phyloP scores from a whole-genome alignment of 345 rosid genomes.

The Aquilaria sinensis region DNA sequence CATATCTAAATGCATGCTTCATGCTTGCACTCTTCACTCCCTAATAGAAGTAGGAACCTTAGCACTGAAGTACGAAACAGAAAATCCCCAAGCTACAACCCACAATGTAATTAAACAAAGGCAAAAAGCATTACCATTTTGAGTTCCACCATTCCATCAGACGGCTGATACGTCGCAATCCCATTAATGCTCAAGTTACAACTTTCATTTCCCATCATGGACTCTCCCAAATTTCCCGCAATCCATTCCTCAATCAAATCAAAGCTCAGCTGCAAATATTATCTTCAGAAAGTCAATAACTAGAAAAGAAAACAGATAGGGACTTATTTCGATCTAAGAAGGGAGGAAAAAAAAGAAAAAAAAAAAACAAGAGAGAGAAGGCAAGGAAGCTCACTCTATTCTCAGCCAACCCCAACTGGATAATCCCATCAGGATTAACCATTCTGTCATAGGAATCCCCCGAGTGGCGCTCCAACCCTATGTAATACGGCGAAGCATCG shows the following conservation, averaged over 20 bases:
- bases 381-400: constrained; percentile 42
- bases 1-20: too few species aligned
- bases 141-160: constrained; percentile 59
- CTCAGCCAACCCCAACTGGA: constrained; percentile 90
- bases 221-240: constrained; percentile 45
- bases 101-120: too few species aligned
- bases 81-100: too few species aligned
- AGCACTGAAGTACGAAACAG: too few species aligned
- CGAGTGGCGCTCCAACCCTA: constrained; percentile 55
- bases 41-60: too few species aligned
- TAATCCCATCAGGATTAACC: constrained; percentile 48
- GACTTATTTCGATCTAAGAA: not conserved
- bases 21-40: too few species aligned
- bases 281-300: not conserved
- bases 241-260: constrained; percentile 89
- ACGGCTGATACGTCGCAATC: constrained; percentile 65
- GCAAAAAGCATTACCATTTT: constrained; percentile 52
- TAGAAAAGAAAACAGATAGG: not conserved
- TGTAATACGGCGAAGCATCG: constrained; percentile 57
- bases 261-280: constrained; percentile 51
- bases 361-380: not conserved
- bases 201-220: constrained; percentile 33
- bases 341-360: not conserved
- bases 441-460: constrained; percentile 55
- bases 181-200: constrained; percentile 50